These are phyloP conservation scores for Oryza glaberrima DNA, from an alignment of 176 grass and related monocot genomes.

Conservation along the genomic window DNA sequence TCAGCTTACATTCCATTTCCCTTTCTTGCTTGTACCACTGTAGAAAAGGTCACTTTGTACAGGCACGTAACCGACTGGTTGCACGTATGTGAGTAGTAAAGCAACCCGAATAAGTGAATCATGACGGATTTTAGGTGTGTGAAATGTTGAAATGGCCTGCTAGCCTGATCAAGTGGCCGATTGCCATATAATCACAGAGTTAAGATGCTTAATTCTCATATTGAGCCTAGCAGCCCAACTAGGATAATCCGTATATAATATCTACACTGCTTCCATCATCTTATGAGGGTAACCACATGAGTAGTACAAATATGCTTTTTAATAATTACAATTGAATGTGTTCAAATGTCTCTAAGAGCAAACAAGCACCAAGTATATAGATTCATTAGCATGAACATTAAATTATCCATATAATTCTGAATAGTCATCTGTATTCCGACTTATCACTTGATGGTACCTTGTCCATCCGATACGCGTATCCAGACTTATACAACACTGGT, in stretches of 20 bases:
- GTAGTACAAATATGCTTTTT: background rate
- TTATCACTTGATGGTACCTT: too few species aligned
- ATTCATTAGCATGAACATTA: too few species aligned
- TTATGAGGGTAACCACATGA: background rate
- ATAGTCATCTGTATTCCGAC: too few species aligned
- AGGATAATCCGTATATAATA: background rate
- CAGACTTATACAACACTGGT: too few species aligned
- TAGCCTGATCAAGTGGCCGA: background rate
- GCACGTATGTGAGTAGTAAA: background rate
- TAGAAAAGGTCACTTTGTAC: background rate
- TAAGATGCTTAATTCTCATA: background rate
- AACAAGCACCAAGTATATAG: too few species aligned
- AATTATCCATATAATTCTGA: too few species aligned
- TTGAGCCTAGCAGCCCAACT: background rate
- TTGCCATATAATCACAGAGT: background rate
- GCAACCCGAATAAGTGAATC: background rate
- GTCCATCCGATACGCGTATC: too few species aligned
- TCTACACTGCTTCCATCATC: background rate
- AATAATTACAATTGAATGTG: background rate
- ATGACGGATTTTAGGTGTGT: background rate
- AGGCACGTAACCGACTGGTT: background rate
- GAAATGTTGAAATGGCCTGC: background rate
- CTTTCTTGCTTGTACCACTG: background rate
- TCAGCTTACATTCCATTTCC: conserved; percentile 18
- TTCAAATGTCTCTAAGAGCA: background rate